Evolutionary conservation across 257 asterid genomes (phyloP).

Genomic region (Solanum paucissectum): DNA sequence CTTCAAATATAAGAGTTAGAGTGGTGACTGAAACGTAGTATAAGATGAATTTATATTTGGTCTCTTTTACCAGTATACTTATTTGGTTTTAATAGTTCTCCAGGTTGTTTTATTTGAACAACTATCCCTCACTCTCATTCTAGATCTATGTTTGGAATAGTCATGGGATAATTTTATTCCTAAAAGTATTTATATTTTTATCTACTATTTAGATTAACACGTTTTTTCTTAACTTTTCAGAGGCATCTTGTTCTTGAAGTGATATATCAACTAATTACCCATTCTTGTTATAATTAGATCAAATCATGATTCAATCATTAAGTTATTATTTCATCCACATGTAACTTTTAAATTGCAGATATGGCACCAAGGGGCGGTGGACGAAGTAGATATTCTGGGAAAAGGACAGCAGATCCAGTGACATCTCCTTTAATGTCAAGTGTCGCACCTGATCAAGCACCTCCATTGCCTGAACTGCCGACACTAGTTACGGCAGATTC

Average conservation of each 20-base stretch:
- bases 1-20: no score
- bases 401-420: background rate
- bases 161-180: no score
- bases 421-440: background rate
- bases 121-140: no score
- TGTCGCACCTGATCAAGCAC: background rate
- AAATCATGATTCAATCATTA: no score
- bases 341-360: background rate
- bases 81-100: no score
- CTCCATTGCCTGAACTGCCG: background rate
- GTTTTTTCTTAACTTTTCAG: background rate
- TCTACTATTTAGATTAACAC: background rate
- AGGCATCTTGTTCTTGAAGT: background rate
- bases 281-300: background rate
- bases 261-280: background rate
- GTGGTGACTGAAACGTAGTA: no score
- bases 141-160: no score
- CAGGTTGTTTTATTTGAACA: no score
- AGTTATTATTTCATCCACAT: no score
- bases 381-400: background rate
- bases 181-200: no score
- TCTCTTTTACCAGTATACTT: no score
- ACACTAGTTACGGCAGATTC: background rate
- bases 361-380: background rate
- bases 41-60: no score